phyloP scores from a whole-genome alignment of 495 filamentous ascomycete species.

The Neurospora sp. region DNA sequence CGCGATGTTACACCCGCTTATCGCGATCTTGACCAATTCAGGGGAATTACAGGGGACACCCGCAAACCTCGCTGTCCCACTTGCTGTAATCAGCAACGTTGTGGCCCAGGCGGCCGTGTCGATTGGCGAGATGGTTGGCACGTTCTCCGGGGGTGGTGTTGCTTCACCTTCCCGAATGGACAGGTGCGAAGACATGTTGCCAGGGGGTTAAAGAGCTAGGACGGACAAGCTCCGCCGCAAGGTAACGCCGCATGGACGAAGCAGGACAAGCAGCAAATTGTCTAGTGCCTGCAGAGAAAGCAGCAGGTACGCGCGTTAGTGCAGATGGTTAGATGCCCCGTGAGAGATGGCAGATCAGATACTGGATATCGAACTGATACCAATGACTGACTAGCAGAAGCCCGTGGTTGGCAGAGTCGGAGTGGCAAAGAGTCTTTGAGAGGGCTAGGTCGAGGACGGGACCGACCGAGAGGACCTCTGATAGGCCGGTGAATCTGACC shows the following conservation, averaged over 20 bases:
- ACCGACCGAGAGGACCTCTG: neutral
- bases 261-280: neutral
- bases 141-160: neutral
- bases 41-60: neutral
- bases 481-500: neutral
- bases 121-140: constrained; percentile 2
- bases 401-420: neutral
- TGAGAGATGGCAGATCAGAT: neutral
- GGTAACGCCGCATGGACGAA: neutral
- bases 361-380: neutral
- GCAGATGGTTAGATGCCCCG: neutral
- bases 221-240: neutral
- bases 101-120: neutral
- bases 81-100: neutral
- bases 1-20: neutral
- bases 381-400: neutral
- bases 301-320: neutral
- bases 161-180: constrained; percentile 11
- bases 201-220: neutral
- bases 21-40: constrained; percentile 1
- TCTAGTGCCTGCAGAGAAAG: neutral
- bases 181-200: constrained; percentile 3
- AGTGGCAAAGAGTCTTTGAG: neutral
- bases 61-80: neutral
- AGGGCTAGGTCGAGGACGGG: neutral